phyloP scores from a whole-genome alignment of 75 land plant genomes.

The Larix kaempferi region DNA sequence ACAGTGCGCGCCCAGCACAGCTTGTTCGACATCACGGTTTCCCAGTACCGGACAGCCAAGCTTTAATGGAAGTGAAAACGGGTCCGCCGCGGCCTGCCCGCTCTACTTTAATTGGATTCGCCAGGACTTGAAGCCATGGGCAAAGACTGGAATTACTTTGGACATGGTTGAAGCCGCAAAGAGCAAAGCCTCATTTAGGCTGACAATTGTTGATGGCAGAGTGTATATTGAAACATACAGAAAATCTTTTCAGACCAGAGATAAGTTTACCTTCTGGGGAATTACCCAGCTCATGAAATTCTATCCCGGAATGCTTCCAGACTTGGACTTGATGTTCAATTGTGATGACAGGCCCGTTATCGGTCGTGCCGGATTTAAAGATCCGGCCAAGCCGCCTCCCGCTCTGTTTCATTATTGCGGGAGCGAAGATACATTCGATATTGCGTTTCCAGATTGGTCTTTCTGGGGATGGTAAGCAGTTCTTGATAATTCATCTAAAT shows the following conservation, averaged over 20 bases:
- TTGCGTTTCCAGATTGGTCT: slow-evolving; percentile 1
- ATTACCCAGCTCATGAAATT: slow-evolving; percentile 43
- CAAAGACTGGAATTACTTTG: slow-evolving; percentile 33
- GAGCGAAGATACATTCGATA: neutral
- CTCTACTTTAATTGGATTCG: slow-evolving; percentile 33
- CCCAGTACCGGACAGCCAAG: too few relatives aligned
- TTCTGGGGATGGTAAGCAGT: neutral
- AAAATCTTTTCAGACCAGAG: slow-evolving; percentile 50
- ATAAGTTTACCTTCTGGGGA: slow-evolving; percentile 55
- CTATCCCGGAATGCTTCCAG: slow-evolving; percentile 62
- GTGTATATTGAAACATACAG: slow-evolving; percentile 30
- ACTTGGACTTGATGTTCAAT: slow-evolving; percentile 62
- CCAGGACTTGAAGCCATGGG: slow-evolving; percentile 62
- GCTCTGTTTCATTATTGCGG: neutral
- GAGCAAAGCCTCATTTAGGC: slow-evolving; percentile 28
- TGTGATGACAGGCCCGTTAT: slow-evolving; percentile 47
- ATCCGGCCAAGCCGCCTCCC: neutral
- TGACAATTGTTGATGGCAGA: slow-evolving; percentile 40
- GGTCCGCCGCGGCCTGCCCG: too few relatives aligned
- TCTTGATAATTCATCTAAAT: too few relatives aligned
- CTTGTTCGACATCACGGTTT: too few relatives aligned
- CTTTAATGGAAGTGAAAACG: too few relatives aligned
- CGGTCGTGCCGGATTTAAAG: too few relatives aligned
- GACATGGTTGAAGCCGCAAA: slow-evolving; percentile 38
- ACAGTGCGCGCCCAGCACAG: too few relatives aligned